phyloP scores from a whole-genome alignment of 345 rosid genomes.

The Balakata baccata region DNA sequence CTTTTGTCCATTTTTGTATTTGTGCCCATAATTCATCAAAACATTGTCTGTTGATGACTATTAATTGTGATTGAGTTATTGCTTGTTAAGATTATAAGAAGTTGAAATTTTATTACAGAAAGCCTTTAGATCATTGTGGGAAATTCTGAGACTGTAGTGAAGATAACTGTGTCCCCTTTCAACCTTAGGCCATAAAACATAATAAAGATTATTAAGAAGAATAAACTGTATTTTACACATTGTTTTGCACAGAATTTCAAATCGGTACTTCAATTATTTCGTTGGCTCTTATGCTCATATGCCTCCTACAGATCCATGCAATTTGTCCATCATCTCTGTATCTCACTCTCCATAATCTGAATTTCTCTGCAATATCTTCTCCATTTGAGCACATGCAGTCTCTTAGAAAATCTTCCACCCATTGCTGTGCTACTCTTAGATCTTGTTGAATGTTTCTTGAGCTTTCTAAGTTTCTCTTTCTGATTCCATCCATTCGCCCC shows the following conservation, averaged over 20 bases:
- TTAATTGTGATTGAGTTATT: background rate
- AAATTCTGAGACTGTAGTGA: too few species aligned
- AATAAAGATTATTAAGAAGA: background rate
- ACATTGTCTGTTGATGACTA: background rate
- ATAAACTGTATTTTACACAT: background rate
- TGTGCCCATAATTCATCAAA: background rate
- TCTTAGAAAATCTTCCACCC: constrained; percentile 81
- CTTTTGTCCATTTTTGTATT: constrained; percentile 24
- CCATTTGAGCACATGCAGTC: constrained; percentile 76
- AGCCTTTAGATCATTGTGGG: background rate
- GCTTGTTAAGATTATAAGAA: background rate
- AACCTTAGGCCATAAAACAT: too few species aligned
- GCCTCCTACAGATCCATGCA: constrained; percentile 92
- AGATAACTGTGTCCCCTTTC: too few species aligned
- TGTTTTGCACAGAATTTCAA: constrained; percentile 26
- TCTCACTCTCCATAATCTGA: constrained; percentile 84
- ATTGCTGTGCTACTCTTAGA: constrained; percentile 75
- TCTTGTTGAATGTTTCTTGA: constrained; percentile 61
- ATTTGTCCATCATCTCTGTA: constrained; percentile 77
- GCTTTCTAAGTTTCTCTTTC: constrained; percentile 34
- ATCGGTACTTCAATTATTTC: constrained; percentile 68
- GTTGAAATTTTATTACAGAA: background rate
- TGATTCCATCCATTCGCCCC: constrained; percentile 33
- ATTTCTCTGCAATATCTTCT: constrained; percentile 82
- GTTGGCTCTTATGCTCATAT: constrained; percentile 58